These are phyloP conservation scores for Leccinum aurantiacum DNA, from an alignment of 768 basidiomycete genomes.

Conservation along the genomic window DNA sequence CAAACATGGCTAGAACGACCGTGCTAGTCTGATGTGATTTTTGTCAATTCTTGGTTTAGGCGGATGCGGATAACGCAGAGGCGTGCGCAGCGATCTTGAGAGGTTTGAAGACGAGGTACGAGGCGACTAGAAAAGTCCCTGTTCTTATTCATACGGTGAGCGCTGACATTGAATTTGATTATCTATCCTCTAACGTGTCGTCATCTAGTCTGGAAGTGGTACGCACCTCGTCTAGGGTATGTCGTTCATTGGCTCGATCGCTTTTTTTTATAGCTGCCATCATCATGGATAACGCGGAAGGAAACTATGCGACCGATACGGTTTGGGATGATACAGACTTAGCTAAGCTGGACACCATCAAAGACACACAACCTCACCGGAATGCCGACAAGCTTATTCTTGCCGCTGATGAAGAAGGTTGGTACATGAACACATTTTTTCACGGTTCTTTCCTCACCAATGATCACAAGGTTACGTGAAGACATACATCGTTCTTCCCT, in stretches of 20 bases:
- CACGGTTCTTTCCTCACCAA: background rate
- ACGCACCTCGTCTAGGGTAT: background rate
- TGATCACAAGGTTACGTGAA: constrained; percentile 19
- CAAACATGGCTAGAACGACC: background rate
- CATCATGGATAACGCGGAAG: constrained; percentile 46
- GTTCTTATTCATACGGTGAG: constrained; percentile 64
- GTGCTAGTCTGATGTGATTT: background rate
- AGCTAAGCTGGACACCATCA: constrained; percentile 45
- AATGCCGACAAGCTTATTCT: constrained; percentile 48
- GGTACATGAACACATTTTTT: no score
- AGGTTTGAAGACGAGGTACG: constrained; percentile 50
- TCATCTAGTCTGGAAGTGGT: constrained; percentile 51
- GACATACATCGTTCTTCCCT: constrained; percentile 48
- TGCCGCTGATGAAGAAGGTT: constrained; percentile 50
- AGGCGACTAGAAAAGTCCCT: constrained; percentile 42
- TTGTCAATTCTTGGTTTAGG: constrained; percentile 28
- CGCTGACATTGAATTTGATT: background rate
- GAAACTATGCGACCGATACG: constrained; percentile 35
- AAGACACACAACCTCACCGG: constrained; percentile 47
- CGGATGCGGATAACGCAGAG: constrained; percentile 46
- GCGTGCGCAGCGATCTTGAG: constrained; percentile 47
- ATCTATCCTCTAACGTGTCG: background rate
- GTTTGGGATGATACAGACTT: constrained; percentile 52
- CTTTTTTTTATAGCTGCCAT: constrained; percentile 31
- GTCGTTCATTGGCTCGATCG: background rate